Percentiles rank a stretch among this genome's conserved stretches.
phyloP scores from a whole-genome alignment of 2,329 filamentous ascomycete species.

The Magnaporthales sp. region DNA sequence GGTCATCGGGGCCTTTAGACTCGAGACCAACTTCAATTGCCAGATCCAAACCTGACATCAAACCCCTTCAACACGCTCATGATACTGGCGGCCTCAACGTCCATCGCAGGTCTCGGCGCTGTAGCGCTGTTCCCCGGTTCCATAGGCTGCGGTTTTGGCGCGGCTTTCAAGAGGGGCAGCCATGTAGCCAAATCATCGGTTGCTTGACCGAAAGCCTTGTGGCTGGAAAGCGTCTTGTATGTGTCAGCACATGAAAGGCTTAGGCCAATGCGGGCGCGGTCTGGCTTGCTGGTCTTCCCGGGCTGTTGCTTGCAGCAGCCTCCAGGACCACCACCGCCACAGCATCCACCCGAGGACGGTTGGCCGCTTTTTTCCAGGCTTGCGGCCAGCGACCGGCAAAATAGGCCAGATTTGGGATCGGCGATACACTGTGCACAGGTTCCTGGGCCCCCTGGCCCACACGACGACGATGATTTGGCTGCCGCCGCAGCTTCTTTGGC shows the following conservation, averaged over 20 bases:
- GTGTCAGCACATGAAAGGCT: constrained; percentile 68
- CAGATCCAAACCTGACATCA: constrained; percentile 58
- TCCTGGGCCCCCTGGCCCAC: constrained; percentile 63
- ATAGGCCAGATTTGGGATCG: constrained; percentile 72
- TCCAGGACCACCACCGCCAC: constrained; percentile 48
- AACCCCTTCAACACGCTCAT: constrained; percentile 81
- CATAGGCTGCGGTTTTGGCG: constrained; percentile 28
- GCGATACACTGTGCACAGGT: constrained; percentile 70
- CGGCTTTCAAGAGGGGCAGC: constrained; percentile 64
- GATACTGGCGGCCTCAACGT: constrained; percentile 75
- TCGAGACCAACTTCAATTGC: constrained; percentile 11
- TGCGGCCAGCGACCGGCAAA: constrained; percentile 73
- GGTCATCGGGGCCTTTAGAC: not conserved
- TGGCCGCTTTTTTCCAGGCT: constrained; percentile 35
- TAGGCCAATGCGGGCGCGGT: constrained; percentile 30
- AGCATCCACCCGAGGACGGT: constrained; percentile 32
- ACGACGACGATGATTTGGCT: constrained; percentile 24
- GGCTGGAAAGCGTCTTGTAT: constrained; percentile 69
- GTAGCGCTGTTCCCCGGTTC: constrained; percentile 19
- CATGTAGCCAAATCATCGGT: constrained; percentile 67
- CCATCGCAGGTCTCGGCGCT: constrained; percentile 50
- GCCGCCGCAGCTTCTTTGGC: constrained; percentile 14
- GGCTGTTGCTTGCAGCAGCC: constrained; percentile 52
- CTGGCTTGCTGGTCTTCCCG: not conserved
- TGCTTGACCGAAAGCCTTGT: constrained; percentile 66